A percentile compares a stretch with the other conserved stretches of the same genome.
Evolutionary conservation across 2,329 filamentous ascomycete genomes (phyloP).

Genomic region (Dothiorella sarmentorum): DNA sequence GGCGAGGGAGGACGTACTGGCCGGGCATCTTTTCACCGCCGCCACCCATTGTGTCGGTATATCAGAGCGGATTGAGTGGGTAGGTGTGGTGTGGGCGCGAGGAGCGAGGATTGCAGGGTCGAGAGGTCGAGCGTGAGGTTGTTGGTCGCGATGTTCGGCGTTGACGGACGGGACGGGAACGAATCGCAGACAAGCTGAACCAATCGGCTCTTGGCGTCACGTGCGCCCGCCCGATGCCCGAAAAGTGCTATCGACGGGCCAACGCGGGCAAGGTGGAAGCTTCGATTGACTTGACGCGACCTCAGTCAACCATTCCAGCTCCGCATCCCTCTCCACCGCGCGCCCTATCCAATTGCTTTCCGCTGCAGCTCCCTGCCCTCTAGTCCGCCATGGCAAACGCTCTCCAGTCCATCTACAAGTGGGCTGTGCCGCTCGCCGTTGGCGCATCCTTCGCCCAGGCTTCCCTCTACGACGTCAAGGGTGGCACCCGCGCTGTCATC

Average conservation of each 20-base stretch:
- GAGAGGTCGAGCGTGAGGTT: neutral
- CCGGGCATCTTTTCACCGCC: conserved; percentile 22
- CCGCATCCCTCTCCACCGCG: neutral
- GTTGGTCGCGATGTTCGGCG: conserved; percentile 13
- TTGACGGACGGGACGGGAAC: neutral
- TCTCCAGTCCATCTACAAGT: conserved; percentile 58
- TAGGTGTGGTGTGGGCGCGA: neutral
- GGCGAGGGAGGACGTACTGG: conserved; percentile 21
- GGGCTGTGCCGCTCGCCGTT: conserved; percentile 70
- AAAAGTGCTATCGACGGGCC: conserved; percentile 16
- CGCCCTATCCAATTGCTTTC: neutral
- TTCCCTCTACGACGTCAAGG: conserved; percentile 94
- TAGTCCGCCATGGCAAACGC: conserved; percentile 11
- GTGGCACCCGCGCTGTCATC: conserved; percentile 91
- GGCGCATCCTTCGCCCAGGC: conserved; percentile 67
- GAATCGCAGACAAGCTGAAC: conserved; percentile 14
- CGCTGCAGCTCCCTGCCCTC: neutral
- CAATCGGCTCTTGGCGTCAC: conserved; percentile 18
- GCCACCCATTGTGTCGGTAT: conserved; percentile 22
- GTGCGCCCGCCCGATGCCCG: conserved; percentile 13
- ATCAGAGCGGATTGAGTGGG: neutral
- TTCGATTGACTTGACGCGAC: no score
- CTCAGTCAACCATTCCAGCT: neutral
- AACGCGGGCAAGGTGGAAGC: no score
- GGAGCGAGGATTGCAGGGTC: neutral